phyloP scores from a whole-genome alignment of 1,284 basidiomycete species.

The Cryptococcus sp. region DNA sequence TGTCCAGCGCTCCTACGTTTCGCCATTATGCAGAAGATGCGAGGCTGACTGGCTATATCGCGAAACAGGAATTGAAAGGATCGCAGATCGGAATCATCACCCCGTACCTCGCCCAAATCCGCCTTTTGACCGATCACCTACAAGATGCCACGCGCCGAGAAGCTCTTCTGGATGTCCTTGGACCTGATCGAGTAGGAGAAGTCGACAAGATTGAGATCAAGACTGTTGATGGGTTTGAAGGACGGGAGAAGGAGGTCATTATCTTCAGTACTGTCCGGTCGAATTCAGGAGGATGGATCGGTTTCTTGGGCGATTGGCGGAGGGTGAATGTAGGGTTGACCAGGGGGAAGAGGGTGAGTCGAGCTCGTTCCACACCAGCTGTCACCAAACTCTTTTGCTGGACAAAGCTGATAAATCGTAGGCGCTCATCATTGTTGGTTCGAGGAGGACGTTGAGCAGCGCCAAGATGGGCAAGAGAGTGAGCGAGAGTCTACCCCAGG shows the following conservation, averaged over 20 bases:
- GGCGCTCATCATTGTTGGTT: slow-evolving; percentile 74
- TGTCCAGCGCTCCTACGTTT: slow-evolving; percentile 23
- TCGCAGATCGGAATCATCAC: slow-evolving; percentile 83
- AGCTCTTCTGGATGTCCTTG: slow-evolving; percentile 64
- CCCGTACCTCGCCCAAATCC: slow-evolving; percentile 80
- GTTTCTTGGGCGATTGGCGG: slow-evolving; percentile 85
- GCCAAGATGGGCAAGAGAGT: slow-evolving; percentile 28
- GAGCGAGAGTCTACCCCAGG: slow-evolving; percentile 32
- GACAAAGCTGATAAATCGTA: slow-evolving; percentile 9
- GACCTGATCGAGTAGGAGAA: slow-evolving; percentile 65
- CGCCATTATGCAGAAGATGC: too few relatives aligned
- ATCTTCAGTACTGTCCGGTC: slow-evolving; percentile 87
- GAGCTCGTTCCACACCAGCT: background rate
- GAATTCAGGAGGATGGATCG: slow-evolving; percentile 71
- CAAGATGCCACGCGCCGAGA: slow-evolving; percentile 55
- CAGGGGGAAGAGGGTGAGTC: slow-evolving; percentile 70
- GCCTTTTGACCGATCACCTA: slow-evolving; percentile 66
- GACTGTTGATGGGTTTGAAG: slow-evolving; percentile 92
- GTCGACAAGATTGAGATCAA: slow-evolving; percentile 72
- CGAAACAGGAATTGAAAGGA: slow-evolving; percentile 60
- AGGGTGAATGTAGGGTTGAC: slow-evolving; percentile 87
- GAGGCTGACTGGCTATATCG: slow-evolving; percentile 33
- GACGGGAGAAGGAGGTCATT: slow-evolving; percentile 87
- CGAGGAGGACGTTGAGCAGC: slow-evolving; percentile 65
- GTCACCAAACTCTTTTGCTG: background rate